These are phyloP conservation scores for Chloromonas sp. DNA, from an alignment of 163 green algal species.

Conservation along the genomic window DNA sequence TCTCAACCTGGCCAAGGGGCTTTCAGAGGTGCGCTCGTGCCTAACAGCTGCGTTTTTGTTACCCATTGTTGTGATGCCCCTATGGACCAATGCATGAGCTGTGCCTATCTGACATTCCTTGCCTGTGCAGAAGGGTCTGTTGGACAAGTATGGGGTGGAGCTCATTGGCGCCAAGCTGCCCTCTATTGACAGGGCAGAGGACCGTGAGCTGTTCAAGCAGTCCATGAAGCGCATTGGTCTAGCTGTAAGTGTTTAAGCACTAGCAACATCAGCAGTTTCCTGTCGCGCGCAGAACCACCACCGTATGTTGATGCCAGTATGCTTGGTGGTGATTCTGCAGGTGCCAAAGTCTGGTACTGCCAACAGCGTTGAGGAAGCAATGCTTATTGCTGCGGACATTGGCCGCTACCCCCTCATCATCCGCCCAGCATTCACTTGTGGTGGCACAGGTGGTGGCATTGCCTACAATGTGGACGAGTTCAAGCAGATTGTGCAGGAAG, in stretches of 20 bases:
- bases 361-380: slow-evolving; percentile 57
- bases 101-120: background rate
- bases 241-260: background rate
- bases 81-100: no score
- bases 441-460: slow-evolving; percentile 92
- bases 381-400: slow-evolving; percentile 69
- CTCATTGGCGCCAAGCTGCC: slow-evolving; percentile 98
- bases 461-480: slow-evolving; percentile 98
- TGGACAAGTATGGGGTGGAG: slow-evolving; percentile 92
- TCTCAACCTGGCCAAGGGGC: slow-evolving; percentile 92
- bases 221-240: slow-evolving; percentile 68
- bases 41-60: no score
- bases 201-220: slow-evolving; percentile 95
- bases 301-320: slow-evolving; percentile 58
- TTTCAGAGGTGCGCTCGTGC: slow-evolving; percentile 68
- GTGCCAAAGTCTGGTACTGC: slow-evolving; percentile 29
- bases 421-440: slow-evolving; percentile 94
- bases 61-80: no score
- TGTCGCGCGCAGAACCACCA: slow-evolving; percentile 5
- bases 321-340: slow-evolving; percentile 41
- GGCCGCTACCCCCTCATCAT: slow-evolving; percentile 94
- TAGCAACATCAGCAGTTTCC: background rate
- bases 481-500: slow-evolving; percentile 66
- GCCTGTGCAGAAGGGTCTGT: slow-evolving; percentile 55
- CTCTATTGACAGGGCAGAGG: slow-evolving; percentile 96